Conservation (phyloP, 495 filamentous ascomycete genomes). For the Aspergillus wentii region DNA sequence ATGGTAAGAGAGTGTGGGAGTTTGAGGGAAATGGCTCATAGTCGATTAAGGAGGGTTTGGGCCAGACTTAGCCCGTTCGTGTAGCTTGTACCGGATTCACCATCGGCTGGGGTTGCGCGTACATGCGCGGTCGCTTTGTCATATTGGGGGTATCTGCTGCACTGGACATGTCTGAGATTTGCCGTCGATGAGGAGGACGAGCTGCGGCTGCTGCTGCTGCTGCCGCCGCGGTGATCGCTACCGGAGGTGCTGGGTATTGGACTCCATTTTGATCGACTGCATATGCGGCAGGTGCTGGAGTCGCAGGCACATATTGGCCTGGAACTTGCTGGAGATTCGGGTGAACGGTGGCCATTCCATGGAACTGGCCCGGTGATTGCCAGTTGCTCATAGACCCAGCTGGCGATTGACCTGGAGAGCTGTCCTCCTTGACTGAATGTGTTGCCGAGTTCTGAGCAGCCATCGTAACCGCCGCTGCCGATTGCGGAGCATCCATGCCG, state of each 20-base stretch:
- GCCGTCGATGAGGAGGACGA: slow-evolving; percentile 52
- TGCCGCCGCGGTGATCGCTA: slow-evolving; percentile 43
- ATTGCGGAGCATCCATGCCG: slow-evolving; percentile 50
- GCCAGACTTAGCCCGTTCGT: slow-evolving; percentile 32
- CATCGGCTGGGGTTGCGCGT: slow-evolving; percentile 47
- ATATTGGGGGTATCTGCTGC: slow-evolving; percentile 49
- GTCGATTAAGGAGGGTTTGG: too few species aligned
- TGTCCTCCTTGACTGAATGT: slow-evolving; percentile 73
- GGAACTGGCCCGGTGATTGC: slow-evolving; percentile 69
- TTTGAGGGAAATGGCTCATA: neutral
- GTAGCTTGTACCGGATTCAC: slow-evolving; percentile 34
- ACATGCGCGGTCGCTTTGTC: slow-evolving; percentile 61
- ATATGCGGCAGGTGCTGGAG: slow-evolving; percentile 37
- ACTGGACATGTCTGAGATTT: slow-evolving; percentile 63
- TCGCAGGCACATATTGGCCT: slow-evolving; percentile 46
- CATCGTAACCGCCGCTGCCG: slow-evolving; percentile 46
- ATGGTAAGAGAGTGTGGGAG: slow-evolving; percentile 1
- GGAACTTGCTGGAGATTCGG: slow-evolving; percentile 44
- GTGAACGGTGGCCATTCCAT: slow-evolving; percentile 57
- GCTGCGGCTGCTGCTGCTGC: slow-evolving; percentile 26
- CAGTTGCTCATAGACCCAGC: slow-evolving; percentile 62
- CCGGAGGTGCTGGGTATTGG: slow-evolving; percentile 44
- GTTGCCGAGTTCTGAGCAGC: slow-evolving; percentile 46
- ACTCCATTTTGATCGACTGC: slow-evolving; percentile 49
- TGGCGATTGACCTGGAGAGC: slow-evolving; percentile 73